phyloP scores from a whole-genome alignment of 2,329 filamentous ascomycete species.

The Trichoderma asperellum region DNA sequence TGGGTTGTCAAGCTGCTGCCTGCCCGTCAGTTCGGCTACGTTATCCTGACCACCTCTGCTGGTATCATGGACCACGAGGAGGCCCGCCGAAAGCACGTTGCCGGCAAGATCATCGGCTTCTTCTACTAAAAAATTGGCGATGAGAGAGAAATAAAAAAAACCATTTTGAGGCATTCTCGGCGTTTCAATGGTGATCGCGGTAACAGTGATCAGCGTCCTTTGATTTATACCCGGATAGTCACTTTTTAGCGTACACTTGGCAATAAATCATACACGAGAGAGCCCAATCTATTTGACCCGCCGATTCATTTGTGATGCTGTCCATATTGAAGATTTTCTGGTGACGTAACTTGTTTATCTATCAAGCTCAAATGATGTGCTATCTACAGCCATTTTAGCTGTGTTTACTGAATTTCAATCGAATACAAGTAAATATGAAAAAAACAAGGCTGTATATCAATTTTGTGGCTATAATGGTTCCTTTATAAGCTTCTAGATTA shows the following conservation, averaged over 20 bases:
- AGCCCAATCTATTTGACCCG: constrained; percentile 6
- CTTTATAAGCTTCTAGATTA: too few species aligned
- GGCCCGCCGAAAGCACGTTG: constrained; percentile 97
- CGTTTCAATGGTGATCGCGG: constrained; percentile 42
- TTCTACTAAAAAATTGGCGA: constrained; percentile 75
- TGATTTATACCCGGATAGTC: constrained; percentile 39
- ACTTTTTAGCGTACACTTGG: constrained; percentile 37
- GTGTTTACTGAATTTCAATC: too few species aligned
- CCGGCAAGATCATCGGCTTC: constrained; percentile 99
- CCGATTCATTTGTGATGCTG: not conserved
- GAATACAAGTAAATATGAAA: too few species aligned
- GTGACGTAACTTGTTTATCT: not conserved
- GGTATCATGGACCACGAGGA: constrained; percentile 99
- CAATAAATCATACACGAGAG: constrained; percentile 40
- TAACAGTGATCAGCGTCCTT: constrained; percentile 45
- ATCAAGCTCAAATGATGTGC: not conserved
- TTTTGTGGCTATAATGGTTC: not conserved
- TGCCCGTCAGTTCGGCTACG: constrained; percentile 99
- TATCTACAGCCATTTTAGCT: too few species aligned
- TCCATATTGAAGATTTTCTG: not conserved
- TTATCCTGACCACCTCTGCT: constrained; percentile 97
- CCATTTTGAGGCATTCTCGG: constrained; percentile 42
- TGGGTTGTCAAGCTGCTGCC: constrained; percentile 99
- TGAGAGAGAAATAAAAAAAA: constrained; percentile 37
- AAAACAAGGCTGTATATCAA: not conserved